These are phyloP conservation scores for Globisporangium rhizosaccharum DNA, from an alignment of 352 stramenopile species.

Conservation along the genomic window DNA sequence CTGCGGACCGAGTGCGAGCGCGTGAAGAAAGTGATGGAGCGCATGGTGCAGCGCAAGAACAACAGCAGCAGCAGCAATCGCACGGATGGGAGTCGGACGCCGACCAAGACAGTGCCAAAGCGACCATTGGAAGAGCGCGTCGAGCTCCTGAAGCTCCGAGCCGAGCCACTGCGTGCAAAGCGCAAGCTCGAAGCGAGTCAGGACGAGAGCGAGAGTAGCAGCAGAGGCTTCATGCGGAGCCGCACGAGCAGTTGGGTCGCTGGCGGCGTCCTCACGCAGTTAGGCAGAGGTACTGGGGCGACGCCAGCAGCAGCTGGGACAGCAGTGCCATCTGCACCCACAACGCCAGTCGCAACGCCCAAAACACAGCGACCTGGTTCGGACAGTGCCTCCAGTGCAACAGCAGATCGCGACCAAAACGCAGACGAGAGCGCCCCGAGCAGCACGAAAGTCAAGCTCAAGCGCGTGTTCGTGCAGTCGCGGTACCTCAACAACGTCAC, in stretches of 20 bases:
- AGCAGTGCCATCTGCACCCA: too few relatives aligned
- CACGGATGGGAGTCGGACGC: background rate
- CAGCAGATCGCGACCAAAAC: background rate
- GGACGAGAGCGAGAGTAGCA: background rate
- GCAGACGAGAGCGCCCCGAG: background rate
- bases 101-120: background rate
- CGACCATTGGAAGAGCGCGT: conserved; percentile 5
- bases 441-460: conserved; percentile 16
- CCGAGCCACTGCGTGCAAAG: conserved; percentile 7
- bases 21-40: background rate
- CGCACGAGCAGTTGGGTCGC: background rate
- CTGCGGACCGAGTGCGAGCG: background rate
- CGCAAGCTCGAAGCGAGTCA: conserved; percentile 10
- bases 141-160: conserved; percentile 1
- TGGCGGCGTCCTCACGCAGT: background rate
- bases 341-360: too few relatives aligned
- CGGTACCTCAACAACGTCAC: conserved; percentile 36
- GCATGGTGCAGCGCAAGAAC: background rate
- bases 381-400: background rate
- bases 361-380: too few relatives aligned
- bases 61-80: background rate
- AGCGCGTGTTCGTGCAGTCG: conserved; percentile 41
- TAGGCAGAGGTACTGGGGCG: background rate
- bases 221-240: background rate
- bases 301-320: conserved; percentile 17